phyloP scores from a whole-genome alignment of 306 rosid genomes.

The Dalbergia cochinchinensis region DNA sequence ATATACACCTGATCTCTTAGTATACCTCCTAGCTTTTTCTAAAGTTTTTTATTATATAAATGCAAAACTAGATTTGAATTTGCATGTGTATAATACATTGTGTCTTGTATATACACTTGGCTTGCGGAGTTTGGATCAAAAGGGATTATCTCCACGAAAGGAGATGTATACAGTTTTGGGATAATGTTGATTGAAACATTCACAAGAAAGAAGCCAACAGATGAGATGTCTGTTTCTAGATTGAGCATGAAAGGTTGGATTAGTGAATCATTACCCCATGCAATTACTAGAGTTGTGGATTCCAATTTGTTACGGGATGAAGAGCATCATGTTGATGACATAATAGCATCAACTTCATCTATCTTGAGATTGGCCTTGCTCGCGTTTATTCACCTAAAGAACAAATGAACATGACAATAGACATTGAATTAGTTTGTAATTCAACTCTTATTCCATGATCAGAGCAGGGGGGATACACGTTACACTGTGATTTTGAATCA shows the following conservation, averaged over 20 bases:
- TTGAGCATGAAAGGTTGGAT: constrained; percentile 40
- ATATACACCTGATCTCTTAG: not conserved
- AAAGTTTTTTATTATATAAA: too few relatives aligned
- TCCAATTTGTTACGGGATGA: constrained; percentile 22
- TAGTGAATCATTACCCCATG: constrained; percentile 32
- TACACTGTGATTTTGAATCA: too few relatives aligned
- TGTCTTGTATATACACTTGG: not conserved
- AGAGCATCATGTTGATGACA: constrained; percentile 1
- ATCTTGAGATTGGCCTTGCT: constrained; percentile 29
- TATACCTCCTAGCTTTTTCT: too few relatives aligned
- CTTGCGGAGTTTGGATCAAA: constrained; percentile 34
- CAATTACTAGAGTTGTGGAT: constrained; percentile 12
- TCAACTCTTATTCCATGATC: too few relatives aligned
- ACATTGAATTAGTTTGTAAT: too few relatives aligned
- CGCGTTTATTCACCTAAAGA: too few relatives aligned
- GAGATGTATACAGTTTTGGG: constrained; percentile 40
- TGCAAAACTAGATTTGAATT: too few relatives aligned
- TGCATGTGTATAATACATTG: too few relatives aligned
- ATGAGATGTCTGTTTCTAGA: constrained; percentile 34
- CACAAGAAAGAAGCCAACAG: constrained; percentile 42
- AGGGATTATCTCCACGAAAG: constrained; percentile 32
- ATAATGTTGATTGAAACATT: constrained; percentile 36
- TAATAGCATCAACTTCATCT: not conserved
- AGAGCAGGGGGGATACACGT: too few relatives aligned
- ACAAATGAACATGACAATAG: too few relatives aligned